Evolutionary conservation across 192 early-diverging fungal species (phyloP), one percentile per base, ranked within the genome.

Genomic region (Polychytrium aggregatum): DNA sequence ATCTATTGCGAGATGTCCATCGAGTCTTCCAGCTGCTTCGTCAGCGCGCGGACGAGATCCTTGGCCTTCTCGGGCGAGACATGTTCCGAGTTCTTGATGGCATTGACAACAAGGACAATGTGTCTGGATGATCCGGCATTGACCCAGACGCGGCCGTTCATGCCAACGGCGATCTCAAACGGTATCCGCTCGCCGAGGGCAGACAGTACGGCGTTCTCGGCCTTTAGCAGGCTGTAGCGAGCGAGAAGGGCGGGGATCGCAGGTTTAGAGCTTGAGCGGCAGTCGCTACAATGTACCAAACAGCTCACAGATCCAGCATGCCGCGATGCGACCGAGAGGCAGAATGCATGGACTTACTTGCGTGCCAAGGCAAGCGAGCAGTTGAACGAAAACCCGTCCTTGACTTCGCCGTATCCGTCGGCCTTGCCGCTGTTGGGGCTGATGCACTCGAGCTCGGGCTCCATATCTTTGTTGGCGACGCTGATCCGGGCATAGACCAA

Each of bases 121-220:
- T 80, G 69, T 25, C 63, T 62, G 2, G 72, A 45, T 22, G 53
- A 63, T 24, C 73, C 77, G 10, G 85, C 74, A 28, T 85, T 83
- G 44, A 98, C 60, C 93, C 96, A 98, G 29, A 97, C 76, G 20
- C 85, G 79, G 16, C 96, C 96, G 56, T 98, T 98, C 58, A 93
- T 73, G 4, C 93, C 96, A 26, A 92, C 75, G 1, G 91, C 90
- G 4, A 72, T 71, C 59, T 98, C 92, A 56, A 93, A 93, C 1
- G 88, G 75, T 27, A 90, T 56, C 2, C 78, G 57, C 14, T 76
- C 59, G 9, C 83, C 85, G 36, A 96, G 67, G 4, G 76, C 57
- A n/a, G 58, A 41, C 18, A 96, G 67, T 13, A 96, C 70, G 17
- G 82, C 67, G 14, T 79, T 81, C 25, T 74, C 65, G 6, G 86